phyloP scores from a whole-genome alignment of 2,329 filamentous ascomycete species.

The Phoma herbarum region DNA sequence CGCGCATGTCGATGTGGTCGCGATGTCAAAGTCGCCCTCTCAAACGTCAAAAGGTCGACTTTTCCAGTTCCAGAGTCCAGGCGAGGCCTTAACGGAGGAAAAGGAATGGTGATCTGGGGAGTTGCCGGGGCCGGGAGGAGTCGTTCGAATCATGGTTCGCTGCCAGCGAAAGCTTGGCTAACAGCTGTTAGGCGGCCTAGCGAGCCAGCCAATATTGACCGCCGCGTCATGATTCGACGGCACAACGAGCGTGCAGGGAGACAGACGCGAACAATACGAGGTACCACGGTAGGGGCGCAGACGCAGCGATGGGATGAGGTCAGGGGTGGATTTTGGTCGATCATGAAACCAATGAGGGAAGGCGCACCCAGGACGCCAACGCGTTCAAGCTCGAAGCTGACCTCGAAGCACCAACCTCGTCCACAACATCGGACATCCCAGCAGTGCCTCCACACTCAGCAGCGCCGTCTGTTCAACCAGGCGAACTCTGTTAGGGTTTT shows the following conservation, averaged over 20 bases:
- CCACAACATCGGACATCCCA: conserved; percentile 6
- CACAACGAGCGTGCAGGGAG: conserved; percentile 9
- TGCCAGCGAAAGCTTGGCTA: conserved; percentile 8
- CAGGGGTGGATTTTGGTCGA: conserved; percentile 17
- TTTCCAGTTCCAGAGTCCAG: conserved; percentile 9
- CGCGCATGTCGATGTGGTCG: conserved; percentile 6
- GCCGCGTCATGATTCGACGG: conserved; percentile 20
- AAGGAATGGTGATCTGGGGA: conserved; percentile 16
- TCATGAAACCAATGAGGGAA: conserved; percentile 16
- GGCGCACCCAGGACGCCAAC: conserved; percentile 7
- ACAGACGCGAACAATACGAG: conserved; percentile 25
- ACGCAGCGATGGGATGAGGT: conserved; percentile 20
- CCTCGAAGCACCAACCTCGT: conserved; percentile 14
- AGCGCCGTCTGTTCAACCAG: conserved; percentile 1
- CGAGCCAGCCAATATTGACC: conserved; percentile 15
- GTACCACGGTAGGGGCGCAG: conserved; percentile 22
- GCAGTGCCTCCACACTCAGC: conserved; percentile 8
- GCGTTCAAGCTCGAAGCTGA: conserved; percentile 2
- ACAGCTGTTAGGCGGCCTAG: conserved; percentile 7
- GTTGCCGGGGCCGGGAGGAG: conserved; percentile 9
- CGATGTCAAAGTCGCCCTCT: conserved; percentile 12
- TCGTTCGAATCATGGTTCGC: conserved; percentile 12
- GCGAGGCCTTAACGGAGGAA: conserved; percentile 2
- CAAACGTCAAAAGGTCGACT: conserved; percentile 4
- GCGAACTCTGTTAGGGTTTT: neutral